Conservation (phyloP, 1,284 basidiomycete genomes). For the Malassezia yamatoensis region DNA sequence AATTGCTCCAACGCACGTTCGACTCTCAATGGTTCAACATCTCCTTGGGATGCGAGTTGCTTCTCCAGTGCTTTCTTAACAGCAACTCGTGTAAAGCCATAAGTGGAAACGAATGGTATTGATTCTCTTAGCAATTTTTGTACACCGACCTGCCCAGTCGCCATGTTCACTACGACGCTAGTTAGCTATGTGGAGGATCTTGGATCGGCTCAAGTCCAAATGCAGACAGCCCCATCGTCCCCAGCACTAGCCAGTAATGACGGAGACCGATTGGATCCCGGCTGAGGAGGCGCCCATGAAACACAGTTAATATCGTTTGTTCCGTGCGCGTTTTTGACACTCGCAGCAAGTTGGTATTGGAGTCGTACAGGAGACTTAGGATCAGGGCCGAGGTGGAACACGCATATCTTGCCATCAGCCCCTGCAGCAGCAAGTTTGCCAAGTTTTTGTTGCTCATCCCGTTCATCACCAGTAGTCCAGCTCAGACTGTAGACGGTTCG, state of each 20-base stretch:
- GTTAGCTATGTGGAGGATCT: conserved; percentile 11
- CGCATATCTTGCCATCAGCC: conserved; percentile 64
- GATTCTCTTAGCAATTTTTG: conserved; percentile 1
- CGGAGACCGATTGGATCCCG: conserved; percentile 19
- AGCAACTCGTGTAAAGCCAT: conserved; percentile 11
- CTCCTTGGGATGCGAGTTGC: no score
- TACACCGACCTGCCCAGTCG: neutral
- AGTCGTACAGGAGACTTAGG: neutral
- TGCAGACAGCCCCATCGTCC: conserved; percentile 63
- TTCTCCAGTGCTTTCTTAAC: neutral
- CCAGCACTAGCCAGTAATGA: conserved; percentile 60
- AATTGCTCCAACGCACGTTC: conserved; percentile 8
- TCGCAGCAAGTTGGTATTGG: conserved; percentile 18
- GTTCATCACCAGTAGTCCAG: conserved; percentile 54
- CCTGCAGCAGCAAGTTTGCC: conserved; percentile 68
- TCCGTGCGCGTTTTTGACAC: conserved; percentile 57
- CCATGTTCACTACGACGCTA: neutral
- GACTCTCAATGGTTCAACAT: neutral
- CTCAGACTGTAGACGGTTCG: conserved; percentile 68
- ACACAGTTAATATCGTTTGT: conserved; percentile 68
- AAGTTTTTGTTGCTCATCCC: conserved; percentile 43
- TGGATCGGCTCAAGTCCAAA: conserved; percentile 54
- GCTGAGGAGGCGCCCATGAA: conserved; percentile 57
- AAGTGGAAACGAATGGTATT: neutral
- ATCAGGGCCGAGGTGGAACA: conserved; percentile 57